Conservation (phyloP, 768 basidiomycete species). For the Suillus ampliporus region DNA sequence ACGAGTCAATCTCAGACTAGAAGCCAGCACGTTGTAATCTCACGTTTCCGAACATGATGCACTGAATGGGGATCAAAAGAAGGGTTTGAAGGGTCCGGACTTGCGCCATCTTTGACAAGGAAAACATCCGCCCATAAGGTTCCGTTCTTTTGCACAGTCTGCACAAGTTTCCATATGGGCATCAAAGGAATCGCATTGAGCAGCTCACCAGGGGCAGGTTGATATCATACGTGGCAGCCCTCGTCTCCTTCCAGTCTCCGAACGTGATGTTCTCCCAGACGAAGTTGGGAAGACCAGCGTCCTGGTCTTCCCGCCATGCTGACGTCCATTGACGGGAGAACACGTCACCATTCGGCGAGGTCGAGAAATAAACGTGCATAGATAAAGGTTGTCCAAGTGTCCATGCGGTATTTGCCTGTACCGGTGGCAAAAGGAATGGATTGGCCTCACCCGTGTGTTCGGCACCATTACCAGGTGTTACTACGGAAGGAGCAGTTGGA, state of each 20-base stretch:
- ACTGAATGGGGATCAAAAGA: conserved; percentile 61
- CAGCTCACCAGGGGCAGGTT: conserved; percentile 68
- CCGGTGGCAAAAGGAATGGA: conserved; percentile 59
- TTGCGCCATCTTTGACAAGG: conserved; percentile 66
- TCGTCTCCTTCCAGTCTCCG: conserved; percentile 73
- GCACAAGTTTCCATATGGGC: conserved; percentile 11
- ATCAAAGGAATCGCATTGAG: conserved; percentile 1
- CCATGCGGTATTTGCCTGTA: conserved; percentile 63
- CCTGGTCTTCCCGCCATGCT: conserved; percentile 51
- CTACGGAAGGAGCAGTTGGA: conserved; percentile 34
- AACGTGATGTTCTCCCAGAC: conserved; percentile 81
- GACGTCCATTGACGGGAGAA: conserved; percentile 62
- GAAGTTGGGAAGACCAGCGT: conserved; percentile 64
- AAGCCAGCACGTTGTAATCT: conserved; percentile 29
- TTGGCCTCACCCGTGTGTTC: conserved; percentile 40
- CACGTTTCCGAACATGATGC: conserved; percentile 78
- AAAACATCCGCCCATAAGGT: conserved; percentile 87
- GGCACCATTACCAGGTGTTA: conserved; percentile 27
- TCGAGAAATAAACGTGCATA: conserved; percentile 78
- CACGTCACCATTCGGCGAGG: conserved; percentile 63
- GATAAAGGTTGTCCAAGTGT: conserved; percentile 61
- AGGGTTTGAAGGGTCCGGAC: conserved; percentile 63
- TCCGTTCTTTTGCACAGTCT: conserved; percentile 81
- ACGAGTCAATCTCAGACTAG: conserved; percentile 10
- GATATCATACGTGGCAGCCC: conserved; percentile 61